Conservation (phyloP, 2,329 filamentous ascomycete species). For the Aspergillus melleus region DNA sequence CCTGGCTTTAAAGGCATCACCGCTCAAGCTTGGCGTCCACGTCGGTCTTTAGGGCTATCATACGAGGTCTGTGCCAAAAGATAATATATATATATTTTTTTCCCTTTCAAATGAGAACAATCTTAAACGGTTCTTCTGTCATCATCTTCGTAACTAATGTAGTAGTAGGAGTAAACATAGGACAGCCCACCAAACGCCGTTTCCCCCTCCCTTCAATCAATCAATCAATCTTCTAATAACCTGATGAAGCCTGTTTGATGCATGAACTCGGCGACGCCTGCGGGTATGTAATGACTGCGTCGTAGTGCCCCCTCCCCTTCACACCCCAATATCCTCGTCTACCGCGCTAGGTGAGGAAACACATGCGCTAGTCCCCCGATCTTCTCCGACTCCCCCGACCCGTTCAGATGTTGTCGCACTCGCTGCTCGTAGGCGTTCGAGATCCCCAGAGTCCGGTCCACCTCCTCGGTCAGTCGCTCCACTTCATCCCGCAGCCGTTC, state of each 20-base stretch:
- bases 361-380: conserved; percentile 33
- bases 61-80: no score
- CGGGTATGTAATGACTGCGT: no score
- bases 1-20: neutral
- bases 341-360: conserved; percentile 34
- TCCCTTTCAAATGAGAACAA: no score
- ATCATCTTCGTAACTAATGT: neutral
- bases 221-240: no score
- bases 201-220: neutral
- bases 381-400: conserved; percentile 7
- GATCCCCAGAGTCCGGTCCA: conserved; percentile 56
- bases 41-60: neutral
- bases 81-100: no score
- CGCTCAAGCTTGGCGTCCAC: neutral
- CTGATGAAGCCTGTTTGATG: no score
- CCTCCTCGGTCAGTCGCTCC: conserved; percentile 57
- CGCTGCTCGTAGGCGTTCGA: conserved; percentile 48
- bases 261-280: no score
- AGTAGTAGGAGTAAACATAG: neutral
- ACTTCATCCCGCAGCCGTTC: conserved; percentile 60
- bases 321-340: neutral
- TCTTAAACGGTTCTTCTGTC: neutral
- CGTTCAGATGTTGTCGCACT: conserved; percentile 33
- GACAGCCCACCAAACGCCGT: neutral
- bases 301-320: no score